These are phyloP conservation scores for Fusarium tanahbumbuense DNA, from an alignment of 2,329 filamentous ascomycete species.

Conservation along the genomic window DNA sequence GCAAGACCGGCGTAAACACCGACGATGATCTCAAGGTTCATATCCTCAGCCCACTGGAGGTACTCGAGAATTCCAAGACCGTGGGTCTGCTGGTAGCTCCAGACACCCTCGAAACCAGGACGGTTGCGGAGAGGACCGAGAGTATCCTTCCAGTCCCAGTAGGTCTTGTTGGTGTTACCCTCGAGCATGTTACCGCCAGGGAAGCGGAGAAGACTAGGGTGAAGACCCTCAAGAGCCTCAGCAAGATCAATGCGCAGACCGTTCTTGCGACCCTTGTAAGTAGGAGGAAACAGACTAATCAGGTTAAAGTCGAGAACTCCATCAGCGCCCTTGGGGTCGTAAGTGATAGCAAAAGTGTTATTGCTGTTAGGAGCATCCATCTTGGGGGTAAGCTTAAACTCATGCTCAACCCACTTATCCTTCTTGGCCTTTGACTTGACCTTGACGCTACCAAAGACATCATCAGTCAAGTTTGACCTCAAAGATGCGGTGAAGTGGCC, in stretches of 20 bases:
- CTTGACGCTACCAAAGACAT: conserved; percentile 59
- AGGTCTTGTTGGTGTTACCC: conserved; percentile 56
- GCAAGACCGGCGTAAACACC: conserved; percentile 69
- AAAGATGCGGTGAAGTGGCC: conserved; percentile 62
- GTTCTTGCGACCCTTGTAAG: conserved; percentile 68
- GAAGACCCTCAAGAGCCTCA: conserved; percentile 62
- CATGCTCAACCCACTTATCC: conserved; percentile 64
- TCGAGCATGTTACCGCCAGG: conserved; percentile 74
- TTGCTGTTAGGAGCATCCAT: conserved; percentile 64
- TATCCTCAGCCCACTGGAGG: conserved; percentile 69
- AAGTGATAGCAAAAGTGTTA: conserved; percentile 67
- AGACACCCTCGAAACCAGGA: conserved; percentile 67
- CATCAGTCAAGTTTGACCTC: conserved; percentile 57
- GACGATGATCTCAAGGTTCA: conserved; percentile 67
- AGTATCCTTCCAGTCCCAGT: conserved; percentile 65
- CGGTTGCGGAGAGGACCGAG: conserved; percentile 66
- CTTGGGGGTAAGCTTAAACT: conserved; percentile 57
- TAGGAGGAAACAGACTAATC: conserved; percentile 70
- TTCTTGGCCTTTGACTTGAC: conserved; percentile 57
- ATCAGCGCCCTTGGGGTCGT: conserved; percentile 57
- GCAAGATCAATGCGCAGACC: conserved; percentile 68
- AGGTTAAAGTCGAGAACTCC: conserved; percentile 66
- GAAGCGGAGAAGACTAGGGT: conserved; percentile 70
- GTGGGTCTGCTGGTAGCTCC: conserved; percentile 71
- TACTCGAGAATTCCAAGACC: conserved; percentile 73